Conservation (phyloP, 306 rosid species). For the Pterocarpus macrocarpus region DNA sequence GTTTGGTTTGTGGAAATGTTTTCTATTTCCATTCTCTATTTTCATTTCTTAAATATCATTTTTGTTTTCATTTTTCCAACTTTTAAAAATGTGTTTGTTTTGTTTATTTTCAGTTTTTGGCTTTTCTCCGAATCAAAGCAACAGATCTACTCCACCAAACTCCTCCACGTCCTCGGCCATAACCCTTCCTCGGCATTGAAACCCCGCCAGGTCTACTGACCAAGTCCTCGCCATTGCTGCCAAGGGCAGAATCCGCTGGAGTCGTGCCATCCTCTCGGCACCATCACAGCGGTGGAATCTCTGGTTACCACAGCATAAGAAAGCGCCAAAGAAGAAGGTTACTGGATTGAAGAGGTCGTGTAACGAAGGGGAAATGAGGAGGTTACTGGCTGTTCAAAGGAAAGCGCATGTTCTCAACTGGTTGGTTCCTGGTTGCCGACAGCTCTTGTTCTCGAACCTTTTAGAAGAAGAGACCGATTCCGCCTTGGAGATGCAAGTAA, state of each 20-base stretch:
- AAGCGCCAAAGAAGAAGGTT: slow-evolving; percentile 47
- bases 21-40: too few species aligned
- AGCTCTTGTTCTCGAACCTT: slow-evolving; percentile 76
- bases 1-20: too few species aligned
- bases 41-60: too few species aligned
- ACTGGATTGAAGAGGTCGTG: slow-evolving; percentile 53
- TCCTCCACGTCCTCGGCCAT: slow-evolving; percentile 67
- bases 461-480: slow-evolving; percentile 86
- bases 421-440: slow-evolving; percentile 91
- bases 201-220: slow-evolving; percentile 58
- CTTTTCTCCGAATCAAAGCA: slow-evolving; percentile 73
- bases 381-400: slow-evolving; percentile 64
- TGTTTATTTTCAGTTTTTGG: too few species aligned
- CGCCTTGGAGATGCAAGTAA: slow-evolving; percentile 94
- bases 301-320: slow-evolving; percentile 41
- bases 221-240: slow-evolving; percentile 78
- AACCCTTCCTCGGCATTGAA: slow-evolving; percentile 33
- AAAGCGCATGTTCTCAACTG: slow-evolving; percentile 72
- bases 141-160: slow-evolving; percentile 77
- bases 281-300: slow-evolving; percentile 49
- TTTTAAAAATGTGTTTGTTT: too few species aligned
- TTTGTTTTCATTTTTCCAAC: too few species aligned
- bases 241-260: slow-evolving; percentile 86
- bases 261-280: slow-evolving; percentile 78
- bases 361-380: slow-evolving; percentile 40